Conservation (phyloP, 768 basidiomycete genomes). For the Mycena belliarum region DNA sequence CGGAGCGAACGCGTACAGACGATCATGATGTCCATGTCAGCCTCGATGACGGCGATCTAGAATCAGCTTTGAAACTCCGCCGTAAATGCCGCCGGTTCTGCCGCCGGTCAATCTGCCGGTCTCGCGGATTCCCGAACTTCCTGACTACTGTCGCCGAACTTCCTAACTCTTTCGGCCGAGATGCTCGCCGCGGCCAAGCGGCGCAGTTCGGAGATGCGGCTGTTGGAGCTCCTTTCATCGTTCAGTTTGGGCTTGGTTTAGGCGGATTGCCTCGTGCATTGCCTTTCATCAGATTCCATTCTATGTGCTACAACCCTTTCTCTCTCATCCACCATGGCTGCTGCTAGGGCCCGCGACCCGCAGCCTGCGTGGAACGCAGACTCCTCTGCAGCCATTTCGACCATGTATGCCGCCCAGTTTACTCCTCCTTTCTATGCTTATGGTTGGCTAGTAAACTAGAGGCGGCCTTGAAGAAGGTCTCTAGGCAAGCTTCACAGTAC, state of each 20-base stretch:
- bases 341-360: slow-evolving; percentile 5
- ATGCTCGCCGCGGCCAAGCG: not conserved
- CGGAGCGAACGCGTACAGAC: no score
- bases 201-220: not conserved
- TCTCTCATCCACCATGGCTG: slow-evolving; percentile 8
- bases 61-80: no score
- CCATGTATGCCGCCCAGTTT: not conserved
- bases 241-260: not conserved
- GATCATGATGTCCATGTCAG: no score
- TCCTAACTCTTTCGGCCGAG: no score
- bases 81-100: no score
- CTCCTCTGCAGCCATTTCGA: slow-evolving; percentile 20
- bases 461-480: slow-evolving; percentile 44
- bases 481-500: slow-evolving; percentile 48
- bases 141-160: no score
- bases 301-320: not conserved
- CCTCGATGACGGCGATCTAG: no score
- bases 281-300: slow-evolving; percentile 9
- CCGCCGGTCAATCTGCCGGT: no score
- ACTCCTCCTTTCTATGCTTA: not conserved
- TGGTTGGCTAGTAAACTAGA: slow-evolving; percentile 44
- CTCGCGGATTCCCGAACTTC: no score
- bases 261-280: slow-evolving; percentile 5
- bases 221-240: not conserved
- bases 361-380: slow-evolving; percentile 1